Evolutionary conservation across 2,329 filamentous ascomycete genomes (phyloP).

Genomic region (Xylogone sp.): DNA sequence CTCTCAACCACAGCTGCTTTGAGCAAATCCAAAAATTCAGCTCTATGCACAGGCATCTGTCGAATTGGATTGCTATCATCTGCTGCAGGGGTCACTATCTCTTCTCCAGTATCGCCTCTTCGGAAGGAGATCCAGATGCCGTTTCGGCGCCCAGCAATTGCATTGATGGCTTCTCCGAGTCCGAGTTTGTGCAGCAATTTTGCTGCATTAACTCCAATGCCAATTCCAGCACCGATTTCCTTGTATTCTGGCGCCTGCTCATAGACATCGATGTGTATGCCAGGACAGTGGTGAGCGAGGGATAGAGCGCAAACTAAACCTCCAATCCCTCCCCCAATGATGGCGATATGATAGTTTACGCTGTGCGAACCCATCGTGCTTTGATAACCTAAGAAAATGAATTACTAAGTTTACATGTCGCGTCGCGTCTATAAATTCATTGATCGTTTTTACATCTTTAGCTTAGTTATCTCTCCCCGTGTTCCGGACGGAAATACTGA

Average conservation of each 20-base stretch:
- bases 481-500: background rate
- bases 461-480: background rate
- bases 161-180: slow-evolving; percentile 25
- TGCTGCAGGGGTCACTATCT: slow-evolving; percentile 27
- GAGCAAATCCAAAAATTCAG: slow-evolving; percentile 25
- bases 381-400: background rate
- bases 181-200: slow-evolving; percentile 19
- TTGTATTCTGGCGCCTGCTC: slow-evolving; percentile 8
- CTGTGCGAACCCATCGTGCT: background rate
- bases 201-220: slow-evolving; percentile 7
- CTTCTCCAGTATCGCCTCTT: slow-evolving; percentile 30
- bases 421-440: background rate
- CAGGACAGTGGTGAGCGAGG: too few species aligned
- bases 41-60: slow-evolving; percentile 11
- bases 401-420: background rate
- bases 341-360: slow-evolving; percentile 24
- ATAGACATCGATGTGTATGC: background rate
- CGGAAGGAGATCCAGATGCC: slow-evolving; percentile 32
- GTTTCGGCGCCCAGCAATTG: slow-evolving; percentile 26
- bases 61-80: slow-evolving; percentile 17
- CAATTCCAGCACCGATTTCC: slow-evolving; percentile 8
- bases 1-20: slow-evolving; percentile 15
- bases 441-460: background rate
- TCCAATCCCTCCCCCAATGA: slow-evolving; percentile 31
- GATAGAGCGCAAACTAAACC: slow-evolving; percentile 23